Conservation (phyloP, 805 yeast genomes). For the Candida krabiensis region DNA sequence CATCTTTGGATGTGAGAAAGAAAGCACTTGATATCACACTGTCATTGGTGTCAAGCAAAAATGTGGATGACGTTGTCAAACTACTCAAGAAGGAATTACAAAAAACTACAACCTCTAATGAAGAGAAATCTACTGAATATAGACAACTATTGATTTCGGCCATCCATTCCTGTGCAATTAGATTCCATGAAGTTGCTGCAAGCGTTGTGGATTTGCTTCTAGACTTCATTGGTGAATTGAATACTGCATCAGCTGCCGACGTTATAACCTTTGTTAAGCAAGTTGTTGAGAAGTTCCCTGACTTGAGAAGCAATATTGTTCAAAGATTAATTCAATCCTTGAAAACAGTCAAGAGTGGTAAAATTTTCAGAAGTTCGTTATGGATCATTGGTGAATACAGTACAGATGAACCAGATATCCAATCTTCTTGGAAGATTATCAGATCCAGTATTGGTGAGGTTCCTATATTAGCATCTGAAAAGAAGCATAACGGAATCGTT, state of each 20-base stretch:
- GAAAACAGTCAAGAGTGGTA: slow-evolving; percentile 74
- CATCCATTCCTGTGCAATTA: slow-evolving; percentile 84
- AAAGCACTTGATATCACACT: slow-evolving; percentile 86
- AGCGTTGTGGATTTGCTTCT: slow-evolving; percentile 84
- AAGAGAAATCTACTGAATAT: slow-evolving; percentile 82
- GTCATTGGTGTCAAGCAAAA: slow-evolving; percentile 76
- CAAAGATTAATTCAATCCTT: slow-evolving; percentile 61
- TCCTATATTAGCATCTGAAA: slow-evolving; percentile 80
- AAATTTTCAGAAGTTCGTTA: slow-evolving; percentile 87
- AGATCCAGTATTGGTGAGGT: slow-evolving; percentile 85
- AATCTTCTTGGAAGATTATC: slow-evolving; percentile 83
- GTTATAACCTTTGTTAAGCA: slow-evolving; percentile 91
- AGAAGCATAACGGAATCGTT: slow-evolving; percentile 35
- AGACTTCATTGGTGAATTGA: slow-evolving; percentile 82
- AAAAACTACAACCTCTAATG: slow-evolving; percentile 64
- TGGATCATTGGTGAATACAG: slow-evolving; percentile 97
- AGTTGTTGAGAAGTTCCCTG: slow-evolving; percentile 89
- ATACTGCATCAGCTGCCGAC: slow-evolving; percentile 83
- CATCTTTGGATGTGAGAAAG: slow-evolving; percentile 86
- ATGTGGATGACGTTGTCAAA: slow-evolving; percentile 91
- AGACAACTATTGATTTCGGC: slow-evolving; percentile 86
- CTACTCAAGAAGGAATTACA: slow-evolving; percentile 89
- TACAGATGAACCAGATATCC: slow-evolving; percentile 65
- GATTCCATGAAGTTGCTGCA: slow-evolving; percentile 87
- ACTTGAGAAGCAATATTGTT: slow-evolving; percentile 65